Conservation (phyloP, 208 protist genomes). For the Crithidia acanthocephali region DNA sequence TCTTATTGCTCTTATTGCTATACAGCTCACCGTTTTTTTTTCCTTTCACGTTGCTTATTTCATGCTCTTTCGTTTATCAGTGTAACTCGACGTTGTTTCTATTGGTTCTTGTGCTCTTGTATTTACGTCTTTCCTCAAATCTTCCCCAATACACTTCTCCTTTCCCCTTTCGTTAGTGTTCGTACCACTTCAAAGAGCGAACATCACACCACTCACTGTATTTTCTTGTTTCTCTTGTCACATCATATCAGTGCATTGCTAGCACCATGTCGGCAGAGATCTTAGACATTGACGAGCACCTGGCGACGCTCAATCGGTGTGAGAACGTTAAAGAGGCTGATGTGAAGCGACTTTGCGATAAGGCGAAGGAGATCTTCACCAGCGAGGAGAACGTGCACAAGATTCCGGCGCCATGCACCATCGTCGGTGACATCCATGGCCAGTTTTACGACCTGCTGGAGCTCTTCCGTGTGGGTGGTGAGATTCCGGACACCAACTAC, state of each 20-base stretch:
- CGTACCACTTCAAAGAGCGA: background rate
- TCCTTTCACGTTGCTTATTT: too few species aligned
- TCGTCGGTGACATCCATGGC: constrained; percentile 95
- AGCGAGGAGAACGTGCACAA: constrained; percentile 93
- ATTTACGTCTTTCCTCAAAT: too few species aligned
- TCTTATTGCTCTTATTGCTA: too few species aligned
- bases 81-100: too few species aligned
- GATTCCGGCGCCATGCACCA: constrained; percentile 91
- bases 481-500: constrained; percentile 97
- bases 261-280: constrained; percentile 39
- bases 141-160: too few species aligned
- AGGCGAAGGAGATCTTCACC: constrained; percentile 85
- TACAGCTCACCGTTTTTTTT: too few species aligned
- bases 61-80: too few species aligned
- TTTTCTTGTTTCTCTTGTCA: constrained; percentile 23
- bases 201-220: constrained; percentile 16
- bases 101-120: too few species aligned
- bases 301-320: constrained; percentile 96
- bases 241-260: background rate
- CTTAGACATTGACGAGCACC: constrained; percentile 95
- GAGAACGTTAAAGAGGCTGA: constrained; percentile 93
- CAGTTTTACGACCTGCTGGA: constrained; percentile 98
- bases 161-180: too few species aligned
- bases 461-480: constrained; percentile 97
- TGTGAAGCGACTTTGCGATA: constrained; percentile 90